Evolutionary conservation across 208 protist genomes (phyloP).

Genomic region (Leishmania martiniquensis): DNA sequence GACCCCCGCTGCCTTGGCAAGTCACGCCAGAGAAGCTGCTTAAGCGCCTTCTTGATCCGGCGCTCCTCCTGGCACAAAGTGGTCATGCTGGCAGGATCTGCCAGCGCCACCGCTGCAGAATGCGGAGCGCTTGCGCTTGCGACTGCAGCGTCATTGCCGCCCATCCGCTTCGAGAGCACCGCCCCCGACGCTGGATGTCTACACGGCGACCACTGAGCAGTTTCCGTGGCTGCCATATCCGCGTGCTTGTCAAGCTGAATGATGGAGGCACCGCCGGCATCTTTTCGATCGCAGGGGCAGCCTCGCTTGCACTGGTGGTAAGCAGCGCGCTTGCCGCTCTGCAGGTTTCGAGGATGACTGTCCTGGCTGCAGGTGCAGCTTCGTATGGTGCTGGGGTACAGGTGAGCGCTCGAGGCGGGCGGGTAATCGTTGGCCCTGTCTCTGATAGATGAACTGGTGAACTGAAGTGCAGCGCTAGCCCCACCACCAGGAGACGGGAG

Average conservation of each 20-base stretch:
- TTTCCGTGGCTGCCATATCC: neutral
- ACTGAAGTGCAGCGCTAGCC: neutral
- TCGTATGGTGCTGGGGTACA: neutral
- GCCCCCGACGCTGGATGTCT: neutral
- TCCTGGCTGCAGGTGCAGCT: neutral
- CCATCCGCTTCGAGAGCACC: neutral
- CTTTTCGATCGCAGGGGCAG: neutral
- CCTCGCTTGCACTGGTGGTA: neutral
- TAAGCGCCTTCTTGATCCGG: slow-evolving; percentile 49
- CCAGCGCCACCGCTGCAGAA: neutral
- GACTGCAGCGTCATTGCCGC: neutral
- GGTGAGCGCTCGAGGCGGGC: neutral
- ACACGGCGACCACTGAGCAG: neutral
- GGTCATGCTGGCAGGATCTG: neutral
- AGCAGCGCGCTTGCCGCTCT: too few relatives aligned
- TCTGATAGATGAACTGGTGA: neutral
- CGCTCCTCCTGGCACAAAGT: slow-evolving; percentile 46
- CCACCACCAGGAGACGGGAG: neutral
- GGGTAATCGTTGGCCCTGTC: neutral
- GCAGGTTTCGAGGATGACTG: neutral
- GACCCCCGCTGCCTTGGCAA: slow-evolving; percentile 44
- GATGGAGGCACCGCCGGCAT: neutral
- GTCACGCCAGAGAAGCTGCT: slow-evolving; percentile 59
- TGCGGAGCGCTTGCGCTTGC: neutral
- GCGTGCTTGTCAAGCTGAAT: neutral